Base-by-base conservation (phyloP, 768 basidiomycete species). In the Leccinum truebloodii region DNA sequence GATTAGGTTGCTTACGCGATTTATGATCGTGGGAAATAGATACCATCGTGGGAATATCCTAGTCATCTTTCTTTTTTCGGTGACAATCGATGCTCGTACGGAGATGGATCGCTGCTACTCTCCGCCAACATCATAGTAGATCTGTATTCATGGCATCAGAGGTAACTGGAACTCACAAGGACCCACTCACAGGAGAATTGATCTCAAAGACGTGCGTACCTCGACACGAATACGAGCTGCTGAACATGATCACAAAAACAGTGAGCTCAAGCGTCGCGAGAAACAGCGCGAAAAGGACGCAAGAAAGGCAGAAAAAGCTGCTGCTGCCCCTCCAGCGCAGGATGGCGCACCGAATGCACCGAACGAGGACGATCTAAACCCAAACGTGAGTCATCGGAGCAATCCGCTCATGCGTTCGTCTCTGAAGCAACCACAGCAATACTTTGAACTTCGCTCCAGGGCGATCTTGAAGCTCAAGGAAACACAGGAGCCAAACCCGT, bases 121-220 rank as follows among this genome's bases (percentile, higher is more conserved):
- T 70, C 55, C 44, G 58, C 60, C 59, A 48, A 18, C 60, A 53
- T 53, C 60, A 32, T 62, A 58, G 57, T 62, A 58, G 57, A 41
- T 7, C 16, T 60, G 2, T 61, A 0, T 16, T 0, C 3, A 82
- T 82, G 81, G 74, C 78, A 2, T 53, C 78, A 41, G 79, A 80
- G 39, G 58, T 63, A 18, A 59, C 72, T 6, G 75, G 35, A 53
- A 63, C 65, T 16, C 84, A 83, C 72, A 87, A 86, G 81, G 92
- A 94, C 74, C 90, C 90, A 46, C 84, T 94, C 63, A 97, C 96
- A 0, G 95, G 95, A 37, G 95, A 98, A 77, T 83, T 97, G 88
- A 87, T 99, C 70, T 97, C 94, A 78, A 99, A 99, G 86, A 83
- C 84, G 96, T 96, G 56, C 60, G 88, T 83, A 20, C 48, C 35